A percentile compares a stretch with the other conserved stretches of the same genome.
phyloP scores from a whole-genome alignment of 805 yeast genomes.

The Metschnikowia reukaufii region DNA sequence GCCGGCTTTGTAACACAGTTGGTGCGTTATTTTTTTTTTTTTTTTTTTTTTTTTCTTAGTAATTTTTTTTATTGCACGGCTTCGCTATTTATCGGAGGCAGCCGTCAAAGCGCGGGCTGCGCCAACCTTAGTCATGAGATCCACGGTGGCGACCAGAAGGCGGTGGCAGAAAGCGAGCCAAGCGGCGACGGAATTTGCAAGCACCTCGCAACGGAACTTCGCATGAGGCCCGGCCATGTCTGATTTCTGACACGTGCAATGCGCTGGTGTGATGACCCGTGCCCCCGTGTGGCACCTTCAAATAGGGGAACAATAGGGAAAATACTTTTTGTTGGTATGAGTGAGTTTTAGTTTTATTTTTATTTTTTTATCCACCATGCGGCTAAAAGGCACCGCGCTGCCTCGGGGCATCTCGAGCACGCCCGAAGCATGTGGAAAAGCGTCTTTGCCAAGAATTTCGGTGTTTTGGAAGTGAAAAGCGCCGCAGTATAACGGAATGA shows the following conservation, averaged over 20 bases:
- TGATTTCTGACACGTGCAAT: too few species aligned
- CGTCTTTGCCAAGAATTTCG: not conserved
- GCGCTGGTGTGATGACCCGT: too few species aligned
- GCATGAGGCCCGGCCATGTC: not conserved
- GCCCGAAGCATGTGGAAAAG: not conserved
- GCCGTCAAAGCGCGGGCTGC: not conserved
- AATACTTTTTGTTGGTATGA: too few species aligned
- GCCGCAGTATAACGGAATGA: not conserved
- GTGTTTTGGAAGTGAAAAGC: not conserved
- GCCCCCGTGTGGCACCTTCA: too few species aligned
- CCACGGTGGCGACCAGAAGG: not conserved
- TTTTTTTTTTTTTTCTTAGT: constrained; percentile 3
- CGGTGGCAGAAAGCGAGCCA: not conserved
- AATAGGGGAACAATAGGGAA: too few species aligned
- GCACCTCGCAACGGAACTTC: not conserved
- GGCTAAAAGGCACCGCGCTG: not conserved
- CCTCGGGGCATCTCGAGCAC: not conserved
- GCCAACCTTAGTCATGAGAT: not conserved
- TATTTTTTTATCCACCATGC: not conserved
- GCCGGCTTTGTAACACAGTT: constrained; percentile 2
- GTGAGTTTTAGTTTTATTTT: not conserved
- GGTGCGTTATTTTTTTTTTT: not conserved
- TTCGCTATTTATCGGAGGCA: not conserved
- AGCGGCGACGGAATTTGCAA: not conserved
- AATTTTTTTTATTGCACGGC: not conserved